Evolutionary conservation across 768 basidiomycete genomes (phyloP).

Genomic region (Boletus rubescentipes): DNA sequence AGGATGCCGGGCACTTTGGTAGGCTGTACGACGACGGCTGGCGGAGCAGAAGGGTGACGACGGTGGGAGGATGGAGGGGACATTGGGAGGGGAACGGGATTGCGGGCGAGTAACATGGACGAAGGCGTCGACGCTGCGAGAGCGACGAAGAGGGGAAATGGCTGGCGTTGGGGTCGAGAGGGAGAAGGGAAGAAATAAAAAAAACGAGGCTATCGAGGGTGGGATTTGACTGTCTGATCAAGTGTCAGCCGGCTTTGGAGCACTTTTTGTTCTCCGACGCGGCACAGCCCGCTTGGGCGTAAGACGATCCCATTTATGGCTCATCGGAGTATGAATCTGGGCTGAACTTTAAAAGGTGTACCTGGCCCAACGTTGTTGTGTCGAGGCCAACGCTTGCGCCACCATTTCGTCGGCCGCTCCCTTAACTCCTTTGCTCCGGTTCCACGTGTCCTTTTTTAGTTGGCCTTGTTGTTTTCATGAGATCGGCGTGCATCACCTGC

Average conservation of each 20-base stretch:
- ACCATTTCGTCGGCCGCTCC: constrained; percentile 6
- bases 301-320: constrained; percentile 24
- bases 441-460: constrained; percentile 15
- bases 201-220: constrained; percentile 30
- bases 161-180: neutral
- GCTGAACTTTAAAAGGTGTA: constrained; percentile 23
- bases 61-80: constrained; percentile 44
- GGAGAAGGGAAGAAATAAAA: constrained; percentile 6
- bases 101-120: constrained; percentile 44
- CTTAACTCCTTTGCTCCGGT: constrained; percentile 19
- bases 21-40: constrained; percentile 65
- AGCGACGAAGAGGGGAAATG: neutral
- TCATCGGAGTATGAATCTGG: constrained; percentile 28
- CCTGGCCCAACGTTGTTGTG: constrained; percentile 23
- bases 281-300: constrained; percentile 31
- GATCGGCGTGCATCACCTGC: constrained; percentile 14
- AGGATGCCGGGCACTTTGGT: constrained; percentile 74
- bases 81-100: constrained; percentile 34
- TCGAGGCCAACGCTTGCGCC: constrained; percentile 15
- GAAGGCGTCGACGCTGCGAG: constrained; percentile 5
- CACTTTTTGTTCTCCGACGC: constrained; percentile 35
- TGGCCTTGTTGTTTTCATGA: constrained; percentile 9
- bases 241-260: constrained; percentile 32
- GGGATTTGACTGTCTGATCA: constrained; percentile 29
- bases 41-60: constrained; percentile 69